Base-by-base conservation (phyloP, 306 rosid genomes). In the Malus orientalis region DNA sequence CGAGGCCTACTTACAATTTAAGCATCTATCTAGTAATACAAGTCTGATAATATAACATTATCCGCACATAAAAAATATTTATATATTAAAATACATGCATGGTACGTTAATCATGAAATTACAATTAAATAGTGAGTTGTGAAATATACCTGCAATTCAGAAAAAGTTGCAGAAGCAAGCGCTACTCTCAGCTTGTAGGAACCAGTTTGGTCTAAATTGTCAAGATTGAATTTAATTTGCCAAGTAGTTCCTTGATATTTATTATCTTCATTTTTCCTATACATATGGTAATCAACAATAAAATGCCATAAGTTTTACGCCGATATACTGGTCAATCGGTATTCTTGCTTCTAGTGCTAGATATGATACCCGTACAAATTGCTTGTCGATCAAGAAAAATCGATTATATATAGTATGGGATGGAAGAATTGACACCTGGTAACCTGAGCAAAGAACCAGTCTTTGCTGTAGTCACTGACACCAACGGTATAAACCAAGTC, bases 181-280 rank as follows among this genome's bases (percentile, higher is more conserved):
- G 99, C 97, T 36, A 95, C 25, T 69, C 96, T 86, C 42, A 95
- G 88, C 81, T 83, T 87, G 75, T 92, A 95, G 66, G 59, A 79
- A 10, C 87, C 79, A 36, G 25, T 80, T 49, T 61, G 70, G 74
- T 88, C 73, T 42, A 90, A 88, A 25, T 55, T 78, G 71, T 82
- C 86, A 22, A 90, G 91, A 67, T 82, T 73, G 80, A 95, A 95
- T 80, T 89, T 87, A 74, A 95, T 88, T 78, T 90, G 92, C 99
- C 99, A 95, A 3, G 97, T 95, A n/a, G 99, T 95, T 78, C 96
- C 98, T 81, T 95, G 88, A 76, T 81, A 95, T 62, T 87, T 84
- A 25, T 84, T 89, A 11, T 80, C 84, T 16, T 79, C 91, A 78
- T 80, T 87, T 85, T 92, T 95, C 87, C 97, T 95, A 74, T 40